Percentiles rank a stretch among this genome's conserved stretches.
These are phyloP conservation scores for Psilocybe cyanescens DNA, from an alignment of 768 basidiomycete genomes.

Conservation along the genomic window DNA sequence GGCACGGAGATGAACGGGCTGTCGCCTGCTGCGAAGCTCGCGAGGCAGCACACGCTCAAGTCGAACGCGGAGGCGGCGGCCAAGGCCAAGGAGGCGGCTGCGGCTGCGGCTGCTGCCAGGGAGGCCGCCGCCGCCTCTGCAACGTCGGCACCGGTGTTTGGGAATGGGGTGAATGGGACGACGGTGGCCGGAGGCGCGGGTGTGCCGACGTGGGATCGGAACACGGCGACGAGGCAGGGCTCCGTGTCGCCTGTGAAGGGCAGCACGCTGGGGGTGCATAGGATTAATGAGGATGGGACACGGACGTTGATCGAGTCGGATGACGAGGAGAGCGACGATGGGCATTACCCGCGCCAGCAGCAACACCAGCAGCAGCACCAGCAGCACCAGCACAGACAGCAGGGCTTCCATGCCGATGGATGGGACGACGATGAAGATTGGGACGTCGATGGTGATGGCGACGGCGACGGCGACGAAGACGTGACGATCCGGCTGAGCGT, in stretches of 20 bases:
- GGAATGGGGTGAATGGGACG: constrained; percentile 25
- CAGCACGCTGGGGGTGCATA: constrained; percentile 30
- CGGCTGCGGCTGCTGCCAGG: constrained; percentile 42
- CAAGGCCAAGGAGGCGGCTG: constrained; percentile 53
- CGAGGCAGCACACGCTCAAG: constrained; percentile 9
- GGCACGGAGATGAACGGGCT: constrained; percentile 68
- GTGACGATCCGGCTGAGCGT: constrained; percentile 70
- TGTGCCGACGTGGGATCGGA: constrained; percentile 80
- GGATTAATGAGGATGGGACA: constrained; percentile 20
- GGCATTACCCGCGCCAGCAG: constrained; percentile 36
- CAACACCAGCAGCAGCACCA: constrained; percentile 27
- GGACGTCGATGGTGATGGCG: constrained; percentile 61
- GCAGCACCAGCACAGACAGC: constrained; percentile 25
- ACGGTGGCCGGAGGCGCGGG: constrained; percentile 31
- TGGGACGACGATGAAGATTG: constrained; percentile 85
- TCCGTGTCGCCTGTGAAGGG: constrained; percentile 46
- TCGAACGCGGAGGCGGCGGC: constrained; percentile 69
- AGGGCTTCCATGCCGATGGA: constrained; percentile 57
- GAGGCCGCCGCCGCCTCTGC: constrained; percentile 25
- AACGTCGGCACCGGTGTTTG: constrained; percentile 19
- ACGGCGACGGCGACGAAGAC: constrained; percentile 73
- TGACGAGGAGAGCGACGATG: constrained; percentile 34
- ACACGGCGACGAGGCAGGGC: constrained; percentile 62
- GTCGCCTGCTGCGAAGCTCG: constrained; percentile 10
- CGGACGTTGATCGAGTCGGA: constrained; percentile 20